Evolutionary conservation across 495 filamentous ascomycete species (phyloP).

Genomic region (Podospora pseudopauciseta): DNA sequence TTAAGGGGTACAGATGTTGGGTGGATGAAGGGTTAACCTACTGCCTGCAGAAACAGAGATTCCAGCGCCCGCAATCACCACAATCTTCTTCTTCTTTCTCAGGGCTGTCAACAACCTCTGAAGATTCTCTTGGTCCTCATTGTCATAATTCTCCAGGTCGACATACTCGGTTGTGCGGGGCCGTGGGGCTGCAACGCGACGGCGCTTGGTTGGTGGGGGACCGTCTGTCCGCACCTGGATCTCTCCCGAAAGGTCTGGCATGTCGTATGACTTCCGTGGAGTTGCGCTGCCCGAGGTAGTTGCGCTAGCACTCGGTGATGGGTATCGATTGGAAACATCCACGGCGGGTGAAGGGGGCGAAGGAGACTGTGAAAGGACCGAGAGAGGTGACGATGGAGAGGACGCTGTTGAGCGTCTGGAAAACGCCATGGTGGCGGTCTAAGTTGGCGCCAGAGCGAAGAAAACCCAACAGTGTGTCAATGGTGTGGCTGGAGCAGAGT

Average conservation of each 20-base stretch:
- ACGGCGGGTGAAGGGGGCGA: slow-evolving; percentile 50
- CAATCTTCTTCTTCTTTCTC: slow-evolving; percentile 87
- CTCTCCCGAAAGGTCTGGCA: slow-evolving; percentile 34
- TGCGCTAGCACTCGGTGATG: slow-evolving; percentile 39
- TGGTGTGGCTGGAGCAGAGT: not conserved
- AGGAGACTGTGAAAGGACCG: slow-evolving; percentile 52
- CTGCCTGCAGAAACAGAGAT: slow-evolving; percentile 95
- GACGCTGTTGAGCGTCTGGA: slow-evolving; percentile 23
- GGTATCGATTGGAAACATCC: slow-evolving; percentile 37
- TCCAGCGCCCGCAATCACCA: slow-evolving; percentile 92
- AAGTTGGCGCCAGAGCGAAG: not conserved
- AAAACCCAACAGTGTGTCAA: slow-evolving; percentile 3
- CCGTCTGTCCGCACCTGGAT: slow-evolving; percentile 57
- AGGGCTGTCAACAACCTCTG: slow-evolving; percentile 70
- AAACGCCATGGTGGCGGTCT: slow-evolving; percentile 19
- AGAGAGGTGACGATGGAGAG: slow-evolving; percentile 49
- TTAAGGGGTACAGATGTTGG: slow-evolving; percentile 6
- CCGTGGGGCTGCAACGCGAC: slow-evolving; percentile 58
- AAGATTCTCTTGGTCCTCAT: slow-evolving; percentile 50
- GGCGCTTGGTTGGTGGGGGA: slow-evolving; percentile 67
- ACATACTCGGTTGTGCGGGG: slow-evolving; percentile 74
- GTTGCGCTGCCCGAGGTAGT: slow-evolving; percentile 41
- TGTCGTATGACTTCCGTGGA: slow-evolving; percentile 35
- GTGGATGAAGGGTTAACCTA: slow-evolving; percentile 49
- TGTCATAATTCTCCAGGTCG: slow-evolving; percentile 56